A percentile compares a stretch with the other conserved stretches of the same genome.
phyloP scores from a whole-genome alignment of 2,329 filamentous ascomycete genomes.

The Fonsecaea nubica region DNA sequence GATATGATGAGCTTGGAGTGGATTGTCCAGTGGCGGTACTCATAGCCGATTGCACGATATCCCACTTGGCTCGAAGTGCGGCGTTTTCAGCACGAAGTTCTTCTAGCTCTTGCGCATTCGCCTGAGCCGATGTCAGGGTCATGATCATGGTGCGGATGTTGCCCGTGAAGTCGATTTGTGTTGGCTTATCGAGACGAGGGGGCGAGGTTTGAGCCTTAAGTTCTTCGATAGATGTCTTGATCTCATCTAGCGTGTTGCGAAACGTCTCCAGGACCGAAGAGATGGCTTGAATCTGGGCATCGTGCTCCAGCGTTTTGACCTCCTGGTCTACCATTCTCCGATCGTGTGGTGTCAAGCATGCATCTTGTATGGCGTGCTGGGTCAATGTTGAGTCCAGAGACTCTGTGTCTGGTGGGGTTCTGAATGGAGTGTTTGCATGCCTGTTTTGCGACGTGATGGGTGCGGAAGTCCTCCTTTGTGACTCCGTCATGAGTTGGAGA shows the following conservation, averaged over 20 bases:
- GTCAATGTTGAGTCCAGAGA: neutral
- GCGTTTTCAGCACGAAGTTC: conserved; percentile 36
- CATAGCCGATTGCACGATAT: conserved; percentile 31
- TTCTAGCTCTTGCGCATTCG: conserved; percentile 27
- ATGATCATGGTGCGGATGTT: conserved; percentile 23
- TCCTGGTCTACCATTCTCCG: conserved; percentile 24
- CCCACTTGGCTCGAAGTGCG: conserved; percentile 33
- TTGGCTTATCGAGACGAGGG: neutral
- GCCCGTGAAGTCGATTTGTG: conserved; percentile 10
- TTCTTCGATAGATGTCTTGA: conserved; percentile 30
- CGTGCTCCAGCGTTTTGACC: conserved; percentile 28
- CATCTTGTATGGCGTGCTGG: conserved; percentile 8
- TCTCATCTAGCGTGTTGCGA: conserved; percentile 28
- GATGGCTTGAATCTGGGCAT: conserved; percentile 31
- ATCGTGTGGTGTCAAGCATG: conserved; percentile 17
- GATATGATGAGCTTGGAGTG: neutral
- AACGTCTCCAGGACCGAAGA: conserved; percentile 31
- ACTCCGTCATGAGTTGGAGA: conserved; percentile 12
- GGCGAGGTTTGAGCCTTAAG: conserved; percentile 18
- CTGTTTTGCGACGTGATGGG: conserved; percentile 2
- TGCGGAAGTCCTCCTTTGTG: conserved; percentile 11
- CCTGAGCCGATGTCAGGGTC: conserved; percentile 24
- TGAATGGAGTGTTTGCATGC: neutral
- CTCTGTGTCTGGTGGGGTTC: neutral
- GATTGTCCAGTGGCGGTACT: neutral